Percentiles rank a stretch among this genome's conserved stretches.
phyloP scores from a whole-genome alignment of 1,284 basidiomycete species.

The Leccinum subrobustum region DNA sequence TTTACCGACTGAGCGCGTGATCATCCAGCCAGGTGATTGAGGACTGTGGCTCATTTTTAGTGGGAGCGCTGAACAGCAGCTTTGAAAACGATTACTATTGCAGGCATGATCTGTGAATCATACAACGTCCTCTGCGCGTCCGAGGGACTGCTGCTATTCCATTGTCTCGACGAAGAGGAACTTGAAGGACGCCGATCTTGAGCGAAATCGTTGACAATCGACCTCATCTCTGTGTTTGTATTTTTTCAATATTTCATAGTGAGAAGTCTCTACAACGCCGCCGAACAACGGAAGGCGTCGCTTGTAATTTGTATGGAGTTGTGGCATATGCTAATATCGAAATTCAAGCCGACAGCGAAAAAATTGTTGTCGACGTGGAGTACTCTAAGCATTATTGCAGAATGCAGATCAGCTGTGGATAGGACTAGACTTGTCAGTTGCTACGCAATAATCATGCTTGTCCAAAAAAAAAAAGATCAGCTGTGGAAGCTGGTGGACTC shows the following conservation, averaged over 20 bases:
- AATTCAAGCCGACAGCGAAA: too few species aligned
- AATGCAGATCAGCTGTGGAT: too few species aligned
- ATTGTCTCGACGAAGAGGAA: constrained; percentile 78
- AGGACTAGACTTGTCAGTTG: too few species aligned
- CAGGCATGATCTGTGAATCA: constrained; percentile 73
- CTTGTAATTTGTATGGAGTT: not conserved
- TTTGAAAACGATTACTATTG: constrained; percentile 54
- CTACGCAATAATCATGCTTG: too few species aligned
- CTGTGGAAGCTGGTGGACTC: too few species aligned
- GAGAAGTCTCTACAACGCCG: constrained; percentile 34
- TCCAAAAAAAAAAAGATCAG: too few species aligned
- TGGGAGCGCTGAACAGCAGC: constrained; percentile 23
- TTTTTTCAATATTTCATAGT: constrained; percentile 79
- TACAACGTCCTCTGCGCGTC: constrained; percentile 66
- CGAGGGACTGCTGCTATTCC: constrained; percentile 76
- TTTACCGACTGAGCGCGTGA: constrained; percentile 38
- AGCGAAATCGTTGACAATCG: constrained; percentile 81
- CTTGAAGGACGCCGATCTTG: constrained; percentile 71
- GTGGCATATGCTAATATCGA: too few species aligned
- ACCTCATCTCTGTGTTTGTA: constrained; percentile 83
- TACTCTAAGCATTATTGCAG: too few species aligned
- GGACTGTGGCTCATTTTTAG: constrained; percentile 20
- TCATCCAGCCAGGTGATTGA: constrained; percentile 64
- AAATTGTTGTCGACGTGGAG: too few species aligned
- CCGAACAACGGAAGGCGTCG: not conserved